Evolutionary conservation across 768 basidiomycete species (phyloP).

Genomic region (Clavulina sp.): DNA sequence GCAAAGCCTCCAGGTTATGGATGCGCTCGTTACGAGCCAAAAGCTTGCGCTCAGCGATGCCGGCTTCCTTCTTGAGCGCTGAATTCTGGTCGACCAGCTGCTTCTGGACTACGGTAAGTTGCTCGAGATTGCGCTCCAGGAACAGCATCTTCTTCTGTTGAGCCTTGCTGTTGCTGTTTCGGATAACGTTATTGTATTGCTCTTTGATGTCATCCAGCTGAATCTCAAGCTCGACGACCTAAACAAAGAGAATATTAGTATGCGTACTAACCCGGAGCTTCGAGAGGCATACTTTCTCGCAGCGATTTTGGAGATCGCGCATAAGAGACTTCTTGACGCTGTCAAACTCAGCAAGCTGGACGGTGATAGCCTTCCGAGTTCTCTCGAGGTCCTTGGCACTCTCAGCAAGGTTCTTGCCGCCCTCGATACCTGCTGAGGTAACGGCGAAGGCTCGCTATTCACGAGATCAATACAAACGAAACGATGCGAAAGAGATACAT

Average conservation of each 20-base stretch:
- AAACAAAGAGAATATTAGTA: neutral
- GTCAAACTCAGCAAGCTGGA: slow-evolving; percentile 97
- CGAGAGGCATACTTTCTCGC: slow-evolving; percentile 64
- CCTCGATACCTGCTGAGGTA: slow-evolving; percentile 92
- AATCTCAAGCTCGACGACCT: slow-evolving; percentile 99
- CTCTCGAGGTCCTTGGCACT: slow-evolving; percentile 95
- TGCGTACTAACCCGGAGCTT: neutral
- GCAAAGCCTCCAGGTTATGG: slow-evolving; percentile 80
- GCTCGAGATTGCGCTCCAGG: slow-evolving; percentile 90
- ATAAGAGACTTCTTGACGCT: slow-evolving; percentile 97
- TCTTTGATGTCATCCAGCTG: slow-evolving; percentile 97
- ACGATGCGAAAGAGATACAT: neutral
- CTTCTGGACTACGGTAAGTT: slow-evolving; percentile 89
- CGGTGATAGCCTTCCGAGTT: slow-evolving; percentile 88
- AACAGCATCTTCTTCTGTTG: slow-evolving; percentile 99
- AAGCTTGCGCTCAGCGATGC: slow-evolving; percentile 89
- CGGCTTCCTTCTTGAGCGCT: slow-evolving; percentile 90
- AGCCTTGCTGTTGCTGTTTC: slow-evolving; percentile 94
- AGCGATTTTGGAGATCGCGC: slow-evolving; percentile 97
- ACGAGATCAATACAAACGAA: neutral
- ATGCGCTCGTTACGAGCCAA: slow-evolving; percentile 95
- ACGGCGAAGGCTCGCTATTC: slow-evolving; percentile 86
- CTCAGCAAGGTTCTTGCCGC: slow-evolving; percentile 91
- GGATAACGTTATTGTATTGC: slow-evolving; percentile 96
- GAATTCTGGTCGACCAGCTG: slow-evolving; percentile 99